Conservation (phyloP, 2,329 filamentous ascomycete species). For the Trichophyton equinum region DNA sequence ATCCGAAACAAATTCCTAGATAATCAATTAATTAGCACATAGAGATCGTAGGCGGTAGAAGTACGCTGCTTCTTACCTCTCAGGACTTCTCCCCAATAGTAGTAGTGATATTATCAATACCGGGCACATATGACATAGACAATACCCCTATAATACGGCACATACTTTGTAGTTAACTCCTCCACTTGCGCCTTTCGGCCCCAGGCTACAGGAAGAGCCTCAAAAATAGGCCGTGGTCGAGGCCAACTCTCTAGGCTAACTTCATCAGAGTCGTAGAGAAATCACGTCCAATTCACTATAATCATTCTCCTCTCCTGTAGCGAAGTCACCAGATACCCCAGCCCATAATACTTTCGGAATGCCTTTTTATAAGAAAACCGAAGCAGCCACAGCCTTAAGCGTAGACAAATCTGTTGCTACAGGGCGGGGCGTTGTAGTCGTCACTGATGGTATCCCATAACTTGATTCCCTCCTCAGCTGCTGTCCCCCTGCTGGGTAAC, state of each 20-base stretch:
- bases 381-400: neutral
- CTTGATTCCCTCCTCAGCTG: neutral
- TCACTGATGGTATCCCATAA: neutral
- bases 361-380: neutral
- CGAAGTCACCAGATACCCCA: neutral
- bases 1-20: too few species aligned
- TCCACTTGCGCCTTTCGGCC: neutral
- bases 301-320: neutral
- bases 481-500: neutral
- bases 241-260: neutral
- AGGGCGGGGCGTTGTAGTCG: neutral
- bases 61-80: too few species aligned
- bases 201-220: neutral
- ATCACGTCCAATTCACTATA: neutral
- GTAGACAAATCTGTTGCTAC: neutral
- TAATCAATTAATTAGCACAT: too few species aligned
- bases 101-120: neutral
- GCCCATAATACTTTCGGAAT: neutral
- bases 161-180: neutral
- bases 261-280: neutral
- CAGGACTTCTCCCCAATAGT: neutral
- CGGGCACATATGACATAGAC: neutral
- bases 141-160: neutral
- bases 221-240: neutral
- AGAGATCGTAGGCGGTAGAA: too few species aligned